Conservation (phyloP, 2,329 filamentous ascomycete species). For the Arthrobotrys megalospora region DNA sequence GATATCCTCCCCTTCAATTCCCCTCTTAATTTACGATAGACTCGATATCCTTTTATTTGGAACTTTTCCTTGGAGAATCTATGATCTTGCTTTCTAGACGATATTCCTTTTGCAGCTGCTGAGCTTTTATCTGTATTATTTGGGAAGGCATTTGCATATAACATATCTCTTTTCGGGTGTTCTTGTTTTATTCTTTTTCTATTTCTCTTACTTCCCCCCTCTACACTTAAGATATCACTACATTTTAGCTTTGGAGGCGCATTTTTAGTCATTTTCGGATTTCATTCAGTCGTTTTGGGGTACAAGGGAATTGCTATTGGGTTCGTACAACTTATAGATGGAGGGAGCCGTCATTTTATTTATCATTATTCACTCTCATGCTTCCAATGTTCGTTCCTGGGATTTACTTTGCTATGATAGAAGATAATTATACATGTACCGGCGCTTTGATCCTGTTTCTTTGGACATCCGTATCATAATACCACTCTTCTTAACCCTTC, state of each 20-base stretch:
- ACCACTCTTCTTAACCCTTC: conserved; percentile 41
- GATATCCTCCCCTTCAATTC: conserved; percentile 12
- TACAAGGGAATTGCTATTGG: conserved; percentile 36
- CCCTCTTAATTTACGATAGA: conserved; percentile 1
- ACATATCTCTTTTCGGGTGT: conserved; percentile 16
- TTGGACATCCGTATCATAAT: conserved; percentile 45
- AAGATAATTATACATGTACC: conserved; percentile 55
- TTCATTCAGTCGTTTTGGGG: conserved; percentile 24
- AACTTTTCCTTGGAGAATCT: background rate
- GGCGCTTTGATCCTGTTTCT: conserved; percentile 45
- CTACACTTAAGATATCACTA: background rate
- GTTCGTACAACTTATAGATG: conserved; percentile 53
- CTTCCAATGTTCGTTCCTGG: conserved; percentile 17
- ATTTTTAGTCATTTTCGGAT: conserved; percentile 16
- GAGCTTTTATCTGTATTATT: conserved; percentile 36
- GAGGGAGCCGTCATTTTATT: conserved; percentile 43
- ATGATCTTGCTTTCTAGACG: conserved; percentile 10
- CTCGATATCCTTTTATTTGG: conserved; percentile 8
- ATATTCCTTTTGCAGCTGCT: conserved; percentile 5
- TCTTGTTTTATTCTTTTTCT: conserved; percentile 17
- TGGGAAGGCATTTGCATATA: conserved; percentile 39
- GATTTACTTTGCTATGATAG: conserved; percentile 35
- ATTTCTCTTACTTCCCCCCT: background rate
- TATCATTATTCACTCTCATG: conserved; percentile 18
- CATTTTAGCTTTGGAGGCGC: conserved; percentile 14